A percentile compares a stretch with the other conserved stretches of the same genome.
phyloP scores from a whole-genome alignment of 1,284 basidiomycete genomes.

The Ganoderma multipileum region DNA sequence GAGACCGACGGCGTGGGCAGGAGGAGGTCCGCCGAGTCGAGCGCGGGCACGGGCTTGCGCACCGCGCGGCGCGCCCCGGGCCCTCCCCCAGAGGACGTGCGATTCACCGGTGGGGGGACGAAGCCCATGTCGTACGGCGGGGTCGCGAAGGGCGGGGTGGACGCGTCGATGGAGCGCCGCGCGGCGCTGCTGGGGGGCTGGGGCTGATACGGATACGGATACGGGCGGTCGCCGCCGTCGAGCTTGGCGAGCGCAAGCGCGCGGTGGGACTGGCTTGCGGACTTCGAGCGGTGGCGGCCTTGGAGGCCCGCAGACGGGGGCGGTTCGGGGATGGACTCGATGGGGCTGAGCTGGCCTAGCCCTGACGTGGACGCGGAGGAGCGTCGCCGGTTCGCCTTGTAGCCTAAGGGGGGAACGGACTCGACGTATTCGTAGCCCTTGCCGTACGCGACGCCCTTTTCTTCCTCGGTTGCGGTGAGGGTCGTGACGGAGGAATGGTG shows the following conservation, averaged over 20 bases:
- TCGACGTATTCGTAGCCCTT: slow-evolving; percentile 24
- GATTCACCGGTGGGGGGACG: slow-evolving; percentile 31
- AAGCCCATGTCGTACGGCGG: slow-evolving; percentile 20
- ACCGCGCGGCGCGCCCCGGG: slow-evolving; percentile 31
- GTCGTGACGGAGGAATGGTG: slow-evolving; percentile 24
- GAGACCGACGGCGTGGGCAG: slow-evolving; percentile 47
- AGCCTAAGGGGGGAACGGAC: slow-evolving; percentile 26
- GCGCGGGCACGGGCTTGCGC: slow-evolving; percentile 54
- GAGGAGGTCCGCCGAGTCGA: slow-evolving; percentile 29
- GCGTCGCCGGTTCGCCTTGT: slow-evolving; percentile 19
- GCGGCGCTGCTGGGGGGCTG: slow-evolving; percentile 5
- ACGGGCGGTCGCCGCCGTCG: slow-evolving; percentile 27
- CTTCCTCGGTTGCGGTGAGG: slow-evolving; percentile 34
- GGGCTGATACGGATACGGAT: slow-evolving; percentile 14
- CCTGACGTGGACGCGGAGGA: slow-evolving; percentile 22
- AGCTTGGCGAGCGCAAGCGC: slow-evolving; percentile 36
- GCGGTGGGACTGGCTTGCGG: slow-evolving; percentile 33
- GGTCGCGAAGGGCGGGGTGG: slow-evolving; percentile 13
- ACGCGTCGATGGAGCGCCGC: slow-evolving; percentile 28
- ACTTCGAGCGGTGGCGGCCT: slow-evolving; percentile 25
- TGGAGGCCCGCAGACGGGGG: slow-evolving; percentile 18
- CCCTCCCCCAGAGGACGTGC: slow-evolving; percentile 27
- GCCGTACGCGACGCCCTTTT: slow-evolving; percentile 17
- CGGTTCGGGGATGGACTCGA: slow-evolving; percentile 19
- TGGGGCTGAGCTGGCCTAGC: slow-evolving; percentile 12